Evolutionary conservation across 2,329 filamentous ascomycete genomes (phyloP).

Genomic region (Neofusicoccum cordaticola): DNA sequence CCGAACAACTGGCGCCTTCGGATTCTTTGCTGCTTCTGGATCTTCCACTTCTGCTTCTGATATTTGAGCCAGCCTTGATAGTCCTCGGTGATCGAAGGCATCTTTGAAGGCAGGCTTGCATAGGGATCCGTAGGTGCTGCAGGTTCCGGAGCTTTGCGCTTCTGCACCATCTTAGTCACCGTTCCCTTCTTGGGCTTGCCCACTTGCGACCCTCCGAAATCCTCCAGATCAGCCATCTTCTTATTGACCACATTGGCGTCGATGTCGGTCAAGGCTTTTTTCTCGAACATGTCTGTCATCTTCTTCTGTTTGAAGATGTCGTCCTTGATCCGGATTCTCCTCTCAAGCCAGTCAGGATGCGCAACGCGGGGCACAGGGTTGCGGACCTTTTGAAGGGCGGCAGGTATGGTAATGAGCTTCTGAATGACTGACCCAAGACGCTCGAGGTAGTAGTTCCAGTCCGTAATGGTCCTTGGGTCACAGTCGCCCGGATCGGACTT

Average conservation of each 20-base stretch:
- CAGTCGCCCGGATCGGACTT: constrained; percentile 89
- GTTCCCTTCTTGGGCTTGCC: constrained; percentile 54
- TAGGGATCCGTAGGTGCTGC: constrained; percentile 66
- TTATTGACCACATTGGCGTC: constrained; percentile 60
- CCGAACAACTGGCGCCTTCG: constrained; percentile 90
- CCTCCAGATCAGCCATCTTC: constrained; percentile 71
- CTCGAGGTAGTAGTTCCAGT: constrained; percentile 97
- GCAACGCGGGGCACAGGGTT: constrained; percentile 92
- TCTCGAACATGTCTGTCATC: constrained; percentile 86
- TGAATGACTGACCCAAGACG: constrained; percentile 96
- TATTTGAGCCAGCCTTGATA: constrained; percentile 87
- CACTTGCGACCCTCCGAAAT: constrained; percentile 68
- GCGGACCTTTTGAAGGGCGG: constrained; percentile 87
- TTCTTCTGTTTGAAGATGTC: constrained; percentile 99
- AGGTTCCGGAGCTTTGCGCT: constrained; percentile 48
- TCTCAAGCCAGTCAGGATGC: constrained; percentile 95
- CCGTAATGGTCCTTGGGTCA: constrained; percentile 83
- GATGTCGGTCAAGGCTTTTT: constrained; percentile 70
- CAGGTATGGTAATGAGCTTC: constrained; percentile 97
- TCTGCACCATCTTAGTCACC: constrained; percentile 47
- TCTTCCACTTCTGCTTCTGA: constrained; percentile 98
- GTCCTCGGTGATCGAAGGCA: constrained; percentile 82
- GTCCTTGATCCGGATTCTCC: constrained; percentile 89
- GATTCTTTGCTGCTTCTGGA: constrained; percentile 85
- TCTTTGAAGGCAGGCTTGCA: constrained; percentile 73